Base-by-base conservation (phyloP, 768 basidiomycete species). In the Ramaria sp. region DNA sequence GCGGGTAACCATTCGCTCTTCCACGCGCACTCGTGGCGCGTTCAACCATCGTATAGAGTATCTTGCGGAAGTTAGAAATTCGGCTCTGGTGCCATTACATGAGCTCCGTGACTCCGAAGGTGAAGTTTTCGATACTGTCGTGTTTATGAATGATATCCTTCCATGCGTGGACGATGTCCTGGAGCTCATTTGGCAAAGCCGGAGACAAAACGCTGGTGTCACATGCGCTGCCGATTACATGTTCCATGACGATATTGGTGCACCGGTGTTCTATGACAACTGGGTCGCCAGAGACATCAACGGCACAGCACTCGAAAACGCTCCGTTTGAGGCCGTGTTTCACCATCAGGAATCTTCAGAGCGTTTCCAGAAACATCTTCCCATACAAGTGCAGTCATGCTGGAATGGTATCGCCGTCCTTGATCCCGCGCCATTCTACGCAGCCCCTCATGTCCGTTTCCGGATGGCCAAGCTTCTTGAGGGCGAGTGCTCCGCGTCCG, bases 31-130 rank as follows among this genome's bases (percentile, higher is more conserved):
- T 9, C 78, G 95, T 27, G 96, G 96, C 38, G 86, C 88, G 8
- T 98, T 98, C 76, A 95, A 95, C 69, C 96, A 99, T 67, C 94
- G 96, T 51, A 99, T 99, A 74, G 96, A 99, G 69, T 99, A 99
- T 71, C 84, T 99, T 50, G 96, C 96, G n/a, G 95, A 99, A 65
- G 95, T 99, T n/a, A 88, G 96, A 57, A 98, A 99, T 67, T 85
- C 91, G 25, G 96, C 96, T 13, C 88, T 99, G 66, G 92, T 88
- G 1, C 96, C 96, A 1, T 73, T 98, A 22, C 88, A 95, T 70
- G 96, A 98, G 64, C 78, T 96, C 36, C 78, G 96, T 38, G 94
- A 96, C 65, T 72, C 84, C 24, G 83, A 93, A 65, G 87, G 87
- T 65, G 95, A 98, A 70, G 85, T 89, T 61, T 99, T 98, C 61